Conservation (phyloP, 345 rosid species). For the Carallia brachiata region DNA sequence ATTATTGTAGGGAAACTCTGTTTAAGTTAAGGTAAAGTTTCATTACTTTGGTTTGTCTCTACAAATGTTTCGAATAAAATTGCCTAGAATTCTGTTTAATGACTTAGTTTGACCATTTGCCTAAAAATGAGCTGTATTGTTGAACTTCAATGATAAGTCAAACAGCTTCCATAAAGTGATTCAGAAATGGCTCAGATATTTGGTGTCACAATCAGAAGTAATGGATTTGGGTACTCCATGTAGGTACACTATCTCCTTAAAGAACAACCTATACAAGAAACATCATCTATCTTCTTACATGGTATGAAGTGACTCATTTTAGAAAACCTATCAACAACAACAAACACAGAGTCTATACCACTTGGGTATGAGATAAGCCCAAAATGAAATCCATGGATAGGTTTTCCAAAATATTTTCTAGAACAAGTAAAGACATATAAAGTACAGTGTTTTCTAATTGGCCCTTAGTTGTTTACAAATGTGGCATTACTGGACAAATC, state of each 20-base stretch:
- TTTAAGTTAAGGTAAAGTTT: neutral
- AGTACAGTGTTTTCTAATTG: neutral
- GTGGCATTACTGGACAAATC: neutral
- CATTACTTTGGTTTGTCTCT: neutral
- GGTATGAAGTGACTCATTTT: neutral
- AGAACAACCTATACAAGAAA: neutral
- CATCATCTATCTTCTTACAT: neutral
- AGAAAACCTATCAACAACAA: neutral
- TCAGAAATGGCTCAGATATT: neutral
- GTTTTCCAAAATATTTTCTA: neutral
- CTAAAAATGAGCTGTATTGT: neutral
- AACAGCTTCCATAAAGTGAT: neutral
- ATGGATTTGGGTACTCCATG: neutral
- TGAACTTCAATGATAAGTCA: neutral
- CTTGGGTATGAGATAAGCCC: neutral
- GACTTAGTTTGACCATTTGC: neutral
- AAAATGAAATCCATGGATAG: neutral
- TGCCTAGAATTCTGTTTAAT: neutral
- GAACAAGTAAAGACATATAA: neutral
- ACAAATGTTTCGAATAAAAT: neutral
- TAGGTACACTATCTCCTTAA: neutral
- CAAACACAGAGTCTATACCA: neutral
- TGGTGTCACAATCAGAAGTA: neutral
- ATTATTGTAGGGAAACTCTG: slow-evolving; percentile 2
- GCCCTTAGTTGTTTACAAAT: neutral